Base-by-base conservation (phyloP, 345 rosid genomes). In the Xanthoceras sorbifolium region DNA sequence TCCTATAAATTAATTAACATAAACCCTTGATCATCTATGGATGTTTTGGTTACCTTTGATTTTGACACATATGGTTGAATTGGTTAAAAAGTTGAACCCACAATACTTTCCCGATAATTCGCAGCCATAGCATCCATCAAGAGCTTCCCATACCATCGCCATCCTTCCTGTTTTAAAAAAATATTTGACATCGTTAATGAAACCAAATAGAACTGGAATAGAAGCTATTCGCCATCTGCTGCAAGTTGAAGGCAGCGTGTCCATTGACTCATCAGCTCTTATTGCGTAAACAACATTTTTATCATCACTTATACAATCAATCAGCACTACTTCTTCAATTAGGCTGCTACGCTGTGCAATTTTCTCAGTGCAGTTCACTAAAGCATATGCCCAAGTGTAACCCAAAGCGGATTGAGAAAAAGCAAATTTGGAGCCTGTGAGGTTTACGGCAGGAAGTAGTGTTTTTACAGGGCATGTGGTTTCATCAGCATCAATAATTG, bases 261-360 rank as follows among this genome's bases (percentile, higher is more conserved):
- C 38, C 34, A 26, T 2, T 1, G 22, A 6, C 1, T 0, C 32
- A 15, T 25, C 0, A 0, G 57, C 57, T 4, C 5, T 1, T 0
- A 22, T n/a, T 11, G 20, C 4, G 31, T 52, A 52, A 23, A 31
- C 10, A 29, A 31, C 52, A 46, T 17, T 26, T 17, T 28, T 50
- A 5, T 32, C 64, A 31, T 22, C 18, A 12, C 74, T 32, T 14
- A 54, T 12, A 12, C 74, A 71, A 10, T 29, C 46, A 32, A 52
- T 32, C 5, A 63, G 74, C 55, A 26, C 73, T 4, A 3, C 1
- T 50, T 0, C 17, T n/a, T 7, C 6, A 17, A 7, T 0, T 17
- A 17, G 3, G 9, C 9, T 0, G 6, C 0, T 3, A 0, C 18
- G 0, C 20, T 3, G 0, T 1, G 5, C 0, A 34, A 7, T 15